Evolutionary conservation across 2,329 filamentous ascomycete genomes (phyloP).

Genomic region (Penicillium italicum): DNA sequence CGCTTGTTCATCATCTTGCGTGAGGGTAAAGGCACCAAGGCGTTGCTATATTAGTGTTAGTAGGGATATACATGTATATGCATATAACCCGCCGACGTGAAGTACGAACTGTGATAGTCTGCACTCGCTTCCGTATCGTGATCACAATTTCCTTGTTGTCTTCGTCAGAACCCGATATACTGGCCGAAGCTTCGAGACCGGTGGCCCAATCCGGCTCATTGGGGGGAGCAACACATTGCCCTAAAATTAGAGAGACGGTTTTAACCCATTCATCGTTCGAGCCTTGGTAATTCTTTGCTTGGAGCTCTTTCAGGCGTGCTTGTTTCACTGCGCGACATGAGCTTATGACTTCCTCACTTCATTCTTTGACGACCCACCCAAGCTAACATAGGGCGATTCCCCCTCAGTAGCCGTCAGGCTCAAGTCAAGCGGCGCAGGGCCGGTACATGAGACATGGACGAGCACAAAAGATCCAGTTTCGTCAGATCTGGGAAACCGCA

Average conservation of each 20-base stretch:
- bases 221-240: constrained; percentile 22
- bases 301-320: constrained; percentile 36
- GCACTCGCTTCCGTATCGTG: constrained; percentile 42
- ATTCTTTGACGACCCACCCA: constrained; percentile 34
- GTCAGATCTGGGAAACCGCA: constrained; percentile 51
- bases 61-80: constrained; percentile 1
- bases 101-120: constrained; percentile 49
- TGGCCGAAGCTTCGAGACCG: constrained; percentile 35
- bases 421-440: constrained; percentile 48
- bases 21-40: constrained; percentile 53
- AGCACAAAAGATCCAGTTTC: constrained; percentile 44
- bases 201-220: constrained; percentile 18
- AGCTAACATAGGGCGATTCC: constrained; percentile 51
- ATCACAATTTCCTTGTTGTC: constrained; percentile 38
- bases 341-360: background rate
- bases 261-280: constrained; percentile 42
- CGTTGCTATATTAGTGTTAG: constrained; percentile 43
- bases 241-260: constrained; percentile 37
- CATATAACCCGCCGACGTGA: background rate
- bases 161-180: constrained; percentile 23
- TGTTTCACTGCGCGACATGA: constrained; percentile 36
- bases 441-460: constrained; percentile 45
- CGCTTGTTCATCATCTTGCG: constrained; percentile 52
- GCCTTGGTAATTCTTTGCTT: constrained; percentile 44
- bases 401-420: constrained; percentile 58